phyloP scores from a whole-genome alignment of 495 filamentous ascomycete genomes.

The Penicillium malachiteum region DNA sequence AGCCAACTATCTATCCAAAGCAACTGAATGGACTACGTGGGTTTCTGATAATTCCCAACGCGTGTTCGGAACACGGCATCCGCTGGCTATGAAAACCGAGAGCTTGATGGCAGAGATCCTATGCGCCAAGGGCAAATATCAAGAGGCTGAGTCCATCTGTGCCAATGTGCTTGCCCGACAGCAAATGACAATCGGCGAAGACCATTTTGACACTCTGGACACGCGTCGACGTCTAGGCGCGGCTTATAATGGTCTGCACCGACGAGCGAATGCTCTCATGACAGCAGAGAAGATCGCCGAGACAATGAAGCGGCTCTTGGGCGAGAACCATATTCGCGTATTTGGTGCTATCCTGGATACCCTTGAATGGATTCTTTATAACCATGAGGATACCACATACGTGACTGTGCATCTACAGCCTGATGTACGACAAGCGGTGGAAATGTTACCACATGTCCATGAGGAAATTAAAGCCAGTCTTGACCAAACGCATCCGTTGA shows the following conservation, averaged over 20 bases:
- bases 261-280: constrained; percentile 26
- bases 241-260: constrained; percentile 24
- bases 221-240: constrained; percentile 34
- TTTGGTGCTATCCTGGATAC: constrained; percentile 23
- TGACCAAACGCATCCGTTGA: constrained; percentile 24
- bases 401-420: constrained; percentile 13
- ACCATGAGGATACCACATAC: constrained; percentile 11
- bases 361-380: constrained; percentile 26
- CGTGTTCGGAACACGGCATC: constrained; percentile 32
- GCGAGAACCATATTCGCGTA: constrained; percentile 32
- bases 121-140: constrained; percentile 25
- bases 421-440: constrained; percentile 17
- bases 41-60: constrained; percentile 32
- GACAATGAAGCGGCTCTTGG: constrained; percentile 24
- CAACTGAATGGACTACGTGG: constrained; percentile 36
- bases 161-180: constrained; percentile 39
- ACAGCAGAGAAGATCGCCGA: constrained; percentile 28
- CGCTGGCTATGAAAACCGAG: constrained; percentile 35
- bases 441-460: constrained; percentile 16
- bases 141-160: constrained; percentile 36
- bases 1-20: constrained; percentile 26
- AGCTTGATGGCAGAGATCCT: constrained; percentile 34
- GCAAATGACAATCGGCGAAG: constrained; percentile 40
- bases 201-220: constrained; percentile 34
- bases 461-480: constrained; percentile 24